Evolutionary conservation across 1,284 basidiomycete genomes (phyloP), one percentile per base, ranked within the genome.

Genomic region (Ceratobasidium sp.): DNA sequence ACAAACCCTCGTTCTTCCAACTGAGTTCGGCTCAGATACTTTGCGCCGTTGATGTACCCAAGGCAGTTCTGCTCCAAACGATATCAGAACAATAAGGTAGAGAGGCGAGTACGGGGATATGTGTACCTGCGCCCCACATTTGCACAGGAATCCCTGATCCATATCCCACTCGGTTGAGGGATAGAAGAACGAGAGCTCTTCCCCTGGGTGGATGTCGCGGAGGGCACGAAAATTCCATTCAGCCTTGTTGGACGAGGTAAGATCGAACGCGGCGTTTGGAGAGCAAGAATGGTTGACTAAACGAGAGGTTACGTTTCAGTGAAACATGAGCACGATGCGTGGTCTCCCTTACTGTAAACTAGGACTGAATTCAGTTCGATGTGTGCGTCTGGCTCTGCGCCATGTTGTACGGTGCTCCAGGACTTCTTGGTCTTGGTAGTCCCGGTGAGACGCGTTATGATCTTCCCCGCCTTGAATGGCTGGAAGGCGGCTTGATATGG

Each of bases 141-240:
- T 80, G 83, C 91, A 93, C 41, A 86, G 83, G 81, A 93, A 93
- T 0, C 89, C 87, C 81, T 90, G 90, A 16, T 87, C 90, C 91
- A 93, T 92, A 71, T 90, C 87, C 91, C 91, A 93, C 82, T 93
- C 91, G 7, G 90, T 92, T 79, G 88, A 89, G 18, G 91, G 91
- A 82, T 93, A 92, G 82, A 92, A 92, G 83, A 90, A 92, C 0
- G 86, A 86, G 55, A 88, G 78, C 44, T 82, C 81, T 82, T 90
- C 83, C 83, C 90, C 90, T 75, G 80, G 73, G 16, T 81, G 79
- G 23, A 87, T 79, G 54, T 84, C 83, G 54, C 81, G 78, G 41
- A 83, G 81, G 80, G 84, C 84, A 84, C 87, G 81, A 0, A 88
- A 82, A 41, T 85, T 85, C 82, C 88, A 90, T 23, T 84, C 81